phyloP scores from a whole-genome alignment of 2,329 filamentous ascomycete genomes.

The Trichoderma lentiforme region DNA sequence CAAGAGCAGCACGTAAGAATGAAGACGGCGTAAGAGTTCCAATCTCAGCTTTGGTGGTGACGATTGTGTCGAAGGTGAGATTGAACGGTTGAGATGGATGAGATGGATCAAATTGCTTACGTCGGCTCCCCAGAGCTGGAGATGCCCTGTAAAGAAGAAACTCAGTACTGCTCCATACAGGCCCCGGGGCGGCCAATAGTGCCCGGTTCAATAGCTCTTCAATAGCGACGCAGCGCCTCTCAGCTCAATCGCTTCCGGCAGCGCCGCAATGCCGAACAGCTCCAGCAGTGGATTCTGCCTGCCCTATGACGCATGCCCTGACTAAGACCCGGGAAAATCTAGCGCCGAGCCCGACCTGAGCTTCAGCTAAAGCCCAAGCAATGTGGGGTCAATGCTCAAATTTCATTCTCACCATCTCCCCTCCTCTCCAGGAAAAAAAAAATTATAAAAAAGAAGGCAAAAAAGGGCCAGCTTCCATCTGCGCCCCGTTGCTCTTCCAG shows the following conservation, averaged over 20 bases:
- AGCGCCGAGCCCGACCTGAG: conserved; percentile 15
- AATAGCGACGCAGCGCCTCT: not conserved
- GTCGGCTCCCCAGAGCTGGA: not conserved
- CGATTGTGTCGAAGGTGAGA: not conserved
- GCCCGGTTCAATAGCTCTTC: not conserved
- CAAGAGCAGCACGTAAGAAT: not conserved
- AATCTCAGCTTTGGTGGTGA: not conserved
- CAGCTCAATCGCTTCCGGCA: conserved; percentile 5
- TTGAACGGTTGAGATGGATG: not conserved
- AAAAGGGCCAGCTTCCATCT: conserved; percentile 24
- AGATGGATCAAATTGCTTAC: not conserved
- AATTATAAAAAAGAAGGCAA: not conserved
- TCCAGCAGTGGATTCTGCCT: not conserved
- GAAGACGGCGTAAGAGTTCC: not conserved
- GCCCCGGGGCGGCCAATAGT: not conserved
- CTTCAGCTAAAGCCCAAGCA: conserved; percentile 14
- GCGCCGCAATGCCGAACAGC: conserved; percentile 6
- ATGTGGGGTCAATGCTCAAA: conserved; percentile 17
- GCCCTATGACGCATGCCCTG: conserved; percentile 18
- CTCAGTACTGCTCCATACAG: not conserved
- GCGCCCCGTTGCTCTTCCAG: conserved; percentile 23
- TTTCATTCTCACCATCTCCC: conserved; percentile 17
- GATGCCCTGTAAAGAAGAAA: not conserved
- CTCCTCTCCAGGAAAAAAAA: conserved; percentile 7
- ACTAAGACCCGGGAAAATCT: conserved; percentile 16